phyloP scores from a whole-genome alignment of 495 filamentous ascomycete genomes.

The Antarctomyces pellizariae region DNA sequence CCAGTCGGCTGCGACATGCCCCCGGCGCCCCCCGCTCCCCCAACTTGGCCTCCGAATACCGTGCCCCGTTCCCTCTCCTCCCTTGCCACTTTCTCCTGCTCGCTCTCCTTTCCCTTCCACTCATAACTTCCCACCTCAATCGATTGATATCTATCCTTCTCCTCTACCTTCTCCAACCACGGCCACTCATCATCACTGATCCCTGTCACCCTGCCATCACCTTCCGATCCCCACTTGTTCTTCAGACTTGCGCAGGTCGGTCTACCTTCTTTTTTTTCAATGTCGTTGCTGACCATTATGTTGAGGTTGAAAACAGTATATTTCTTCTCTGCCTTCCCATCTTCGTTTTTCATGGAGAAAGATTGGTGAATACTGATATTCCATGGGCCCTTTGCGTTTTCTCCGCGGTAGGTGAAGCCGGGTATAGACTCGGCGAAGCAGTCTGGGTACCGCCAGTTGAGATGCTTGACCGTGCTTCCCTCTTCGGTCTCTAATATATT shows the following conservation, averaged over 20 bases:
- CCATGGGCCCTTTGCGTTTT: constrained; percentile 13
- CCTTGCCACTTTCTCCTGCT: too few species aligned
- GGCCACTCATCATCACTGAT: constrained; percentile 3
- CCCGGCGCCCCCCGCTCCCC: too few species aligned
- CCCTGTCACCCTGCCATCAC: constrained; percentile 8
- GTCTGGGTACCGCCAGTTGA: constrained; percentile 42
- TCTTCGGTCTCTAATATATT: constrained; percentile 35
- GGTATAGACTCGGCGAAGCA: constrained; percentile 42
- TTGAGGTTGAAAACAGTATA: constrained; percentile 49
- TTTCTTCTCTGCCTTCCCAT: constrained; percentile 31
- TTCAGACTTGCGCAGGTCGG: constrained; percentile 22
- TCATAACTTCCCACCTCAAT: too few species aligned
- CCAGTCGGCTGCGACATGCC: too few species aligned
- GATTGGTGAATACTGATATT: constrained; percentile 19
- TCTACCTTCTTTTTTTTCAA: constrained; percentile 17
- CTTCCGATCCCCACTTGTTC: constrained; percentile 18
- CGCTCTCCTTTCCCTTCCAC: too few species aligned
- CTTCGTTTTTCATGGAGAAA: constrained; percentile 45
- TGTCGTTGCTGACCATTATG: constrained; percentile 40
- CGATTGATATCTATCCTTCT: too few species aligned
- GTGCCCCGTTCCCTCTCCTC: too few species aligned
- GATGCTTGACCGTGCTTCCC: constrained; percentile 42
- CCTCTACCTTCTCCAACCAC: too few species aligned
- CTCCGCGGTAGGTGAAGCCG: too few species aligned
- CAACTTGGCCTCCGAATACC: too few species aligned